Evolutionary conservation across 2,329 filamentous ascomycete genomes (phyloP).

Genomic region (Coniochaeta prunicola): DNA sequence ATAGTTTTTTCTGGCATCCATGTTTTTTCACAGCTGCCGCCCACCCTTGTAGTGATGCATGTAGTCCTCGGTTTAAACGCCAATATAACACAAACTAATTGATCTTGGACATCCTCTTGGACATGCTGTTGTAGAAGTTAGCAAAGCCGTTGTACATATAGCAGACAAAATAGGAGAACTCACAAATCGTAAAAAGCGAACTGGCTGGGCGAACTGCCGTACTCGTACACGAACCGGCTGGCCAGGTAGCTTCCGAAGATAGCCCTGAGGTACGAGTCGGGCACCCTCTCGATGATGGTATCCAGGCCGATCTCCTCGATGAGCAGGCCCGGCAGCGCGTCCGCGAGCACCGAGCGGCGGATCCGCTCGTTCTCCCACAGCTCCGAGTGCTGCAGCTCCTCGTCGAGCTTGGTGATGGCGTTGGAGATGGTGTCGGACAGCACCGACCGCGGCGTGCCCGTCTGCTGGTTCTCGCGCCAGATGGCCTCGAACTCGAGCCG

Average conservation of each 20-base stretch:
- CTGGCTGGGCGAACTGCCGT: slow-evolving; percentile 85
- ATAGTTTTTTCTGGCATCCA: neutral
- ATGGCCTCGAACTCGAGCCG: slow-evolving; percentile 95
- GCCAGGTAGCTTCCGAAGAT: slow-evolving; percentile 97
- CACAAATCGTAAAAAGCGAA: slow-evolving; percentile 99
- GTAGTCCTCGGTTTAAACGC: neutral
- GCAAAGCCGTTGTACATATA: slow-evolving; percentile 7
- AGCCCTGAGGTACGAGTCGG: slow-evolving; percentile 82
- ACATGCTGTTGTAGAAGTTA: slow-evolving; percentile 47
- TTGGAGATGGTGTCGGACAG: slow-evolving; percentile 85
- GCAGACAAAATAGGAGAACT: slow-evolving; percentile 34
- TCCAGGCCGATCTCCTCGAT: slow-evolving; percentile 87
- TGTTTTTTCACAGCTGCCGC: neutral
- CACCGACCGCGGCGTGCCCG: slow-evolving; percentile 71
- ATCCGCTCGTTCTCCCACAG: slow-evolving; percentile 81
- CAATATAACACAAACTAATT: slow-evolving; percentile 9
- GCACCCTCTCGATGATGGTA: slow-evolving; percentile 78
- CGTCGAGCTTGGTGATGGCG: slow-evolving; percentile 93
- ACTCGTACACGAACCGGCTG: slow-evolving; percentile 92
- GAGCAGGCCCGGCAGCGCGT: slow-evolving; percentile 79
- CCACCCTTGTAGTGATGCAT: neutral
- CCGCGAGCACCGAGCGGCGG: slow-evolving; percentile 68
- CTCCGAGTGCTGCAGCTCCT: slow-evolving; percentile 89
- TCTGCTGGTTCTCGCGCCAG: slow-evolving; percentile 87
- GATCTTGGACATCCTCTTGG: slow-evolving; percentile 52